Conservation (phyloP, 169 alveolate species). For the Pseudocohnilembus persalinus region DNA sequence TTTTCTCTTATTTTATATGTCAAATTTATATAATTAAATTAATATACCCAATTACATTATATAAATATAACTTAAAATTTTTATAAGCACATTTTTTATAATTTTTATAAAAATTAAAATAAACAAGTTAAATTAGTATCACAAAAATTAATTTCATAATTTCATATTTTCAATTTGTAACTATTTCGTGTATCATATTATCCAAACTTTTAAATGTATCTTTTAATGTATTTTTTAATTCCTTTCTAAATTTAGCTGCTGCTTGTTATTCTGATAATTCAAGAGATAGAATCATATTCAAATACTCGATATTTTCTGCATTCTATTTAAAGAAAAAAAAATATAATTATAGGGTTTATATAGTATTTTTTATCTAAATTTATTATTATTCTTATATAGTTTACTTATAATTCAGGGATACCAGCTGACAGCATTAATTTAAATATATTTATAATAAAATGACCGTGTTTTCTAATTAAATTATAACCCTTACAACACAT, state of each 20-base stretch:
- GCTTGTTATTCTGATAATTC: conserved; percentile 13
- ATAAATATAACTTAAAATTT: no score
- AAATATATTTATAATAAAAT: conserved; percentile 69
- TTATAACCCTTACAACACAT: conserved; percentile 72
- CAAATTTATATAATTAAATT: no score
- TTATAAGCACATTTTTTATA: no score
- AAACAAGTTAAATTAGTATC: no score
- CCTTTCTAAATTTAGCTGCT: conserved; percentile 4
- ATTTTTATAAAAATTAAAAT: no score
- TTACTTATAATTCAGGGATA: conserved; percentile 61
- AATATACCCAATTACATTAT: no score
- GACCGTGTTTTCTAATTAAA: conserved; percentile 66
- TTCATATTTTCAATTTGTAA: conserved; percentile 6
- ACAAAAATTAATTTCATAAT: background rate
- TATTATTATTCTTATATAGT: background rate
- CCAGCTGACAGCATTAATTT: conserved; percentile 76
- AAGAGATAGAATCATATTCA: background rate
- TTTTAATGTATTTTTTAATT: conserved; percentile 1
- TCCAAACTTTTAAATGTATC: conserved; percentile 3
- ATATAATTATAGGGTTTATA: background rate
- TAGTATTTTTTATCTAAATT: background rate
- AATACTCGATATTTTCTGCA: conserved; percentile 6
- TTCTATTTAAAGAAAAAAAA: no score
- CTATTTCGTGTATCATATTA: conserved; percentile 22
- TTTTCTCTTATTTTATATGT: no score